Evolutionary conservation across 192 early-diverging fungal species (phyloP), one percentile per base, ranked within the genome.

Genomic region (Podila clonocystis): DNA sequence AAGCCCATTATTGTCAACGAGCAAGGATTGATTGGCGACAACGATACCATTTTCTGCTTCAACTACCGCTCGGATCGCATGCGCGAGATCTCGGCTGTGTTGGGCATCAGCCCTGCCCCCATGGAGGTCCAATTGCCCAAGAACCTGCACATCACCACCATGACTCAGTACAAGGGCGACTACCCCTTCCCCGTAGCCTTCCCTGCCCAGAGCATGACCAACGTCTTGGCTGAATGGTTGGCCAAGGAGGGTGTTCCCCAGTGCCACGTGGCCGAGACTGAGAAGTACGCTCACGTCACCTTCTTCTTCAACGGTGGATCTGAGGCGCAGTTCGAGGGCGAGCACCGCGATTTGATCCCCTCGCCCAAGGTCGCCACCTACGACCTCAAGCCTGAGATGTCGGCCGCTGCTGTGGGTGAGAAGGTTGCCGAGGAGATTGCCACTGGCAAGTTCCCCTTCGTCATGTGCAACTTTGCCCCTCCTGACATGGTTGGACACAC

Each of bases 301-400:
- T 99, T 99, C 91, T 99, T 99, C 92, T 99, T 99, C 88, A 99
- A 99, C 86, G 98, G 98, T 70, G 98, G 98, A 31, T 89, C 92
- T 24, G 97, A 99, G 84, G 91, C 93, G 33, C 95, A 97, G 83
- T 99, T 96, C 85, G 59, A 83, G 50, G 82, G 84, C 52, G 98
- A 99, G 87, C 90, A 96, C 67, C 94, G 98, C 52, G 93, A 92
- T 65, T 77, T 99, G 85, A 90, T 99, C 70, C 74, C 93, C 34
- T 95, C 93, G 29, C 98, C 98, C 26, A 94, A 93, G 82, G 98
- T 99, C 6, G 96, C 97, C 31, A 99, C 98, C 22, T 99, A 99
- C 83, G 97, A 99, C 85, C 84, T 96, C 67, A 80, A 96, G 87
- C 98, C 98, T 41, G 92, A 93, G 82, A 99, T 99, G 98, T 94